Evolutionary conservation across 345 rosid species (phyloP).

Genomic region (Pistacia integerrima): DNA sequence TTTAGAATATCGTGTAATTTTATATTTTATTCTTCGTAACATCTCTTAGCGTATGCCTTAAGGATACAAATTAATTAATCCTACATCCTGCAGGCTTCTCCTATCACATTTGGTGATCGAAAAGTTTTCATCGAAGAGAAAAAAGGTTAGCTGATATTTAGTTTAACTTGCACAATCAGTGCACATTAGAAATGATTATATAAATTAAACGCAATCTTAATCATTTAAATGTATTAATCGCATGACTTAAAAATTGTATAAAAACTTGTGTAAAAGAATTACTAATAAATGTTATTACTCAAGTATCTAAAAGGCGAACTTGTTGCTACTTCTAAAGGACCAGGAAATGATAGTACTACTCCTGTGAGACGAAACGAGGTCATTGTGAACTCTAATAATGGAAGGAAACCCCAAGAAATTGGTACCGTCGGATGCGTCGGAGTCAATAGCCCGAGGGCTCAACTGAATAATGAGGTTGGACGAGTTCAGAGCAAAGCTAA

Average conservation of each 20-base stretch:
- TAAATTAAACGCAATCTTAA: background rate
- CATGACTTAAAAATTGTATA: too few species aligned
- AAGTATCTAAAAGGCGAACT: background rate
- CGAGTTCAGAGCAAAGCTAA: constrained; percentile 21
- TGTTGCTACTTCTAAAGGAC: constrained; percentile 31
- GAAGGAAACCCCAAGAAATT: constrained; percentile 18
- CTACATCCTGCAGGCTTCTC: constrained; percentile 39
- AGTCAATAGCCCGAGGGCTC: constrained; percentile 32
- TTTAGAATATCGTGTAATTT: background rate
- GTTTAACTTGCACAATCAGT: too few species aligned
- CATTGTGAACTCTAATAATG: constrained; percentile 39
- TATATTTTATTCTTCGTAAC: background rate
- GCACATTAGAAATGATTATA: background rate
- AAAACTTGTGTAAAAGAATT: too few species aligned
- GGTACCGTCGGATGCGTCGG: constrained; percentile 23
- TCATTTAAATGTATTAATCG: too few species aligned
- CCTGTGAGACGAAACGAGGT: constrained; percentile 34
- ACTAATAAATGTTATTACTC: too few species aligned
- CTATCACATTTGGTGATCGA: constrained; percentile 56
- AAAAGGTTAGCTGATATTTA: constrained; percentile 40
- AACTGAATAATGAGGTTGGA: too few species aligned
- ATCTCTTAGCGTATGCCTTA: background rate
- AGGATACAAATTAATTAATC: background rate
- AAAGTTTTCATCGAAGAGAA: constrained; percentile 68
- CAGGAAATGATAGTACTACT: constrained; percentile 18